Conservation (phyloP, 129 eudicot species). For the Artemisia argyi region DNA sequence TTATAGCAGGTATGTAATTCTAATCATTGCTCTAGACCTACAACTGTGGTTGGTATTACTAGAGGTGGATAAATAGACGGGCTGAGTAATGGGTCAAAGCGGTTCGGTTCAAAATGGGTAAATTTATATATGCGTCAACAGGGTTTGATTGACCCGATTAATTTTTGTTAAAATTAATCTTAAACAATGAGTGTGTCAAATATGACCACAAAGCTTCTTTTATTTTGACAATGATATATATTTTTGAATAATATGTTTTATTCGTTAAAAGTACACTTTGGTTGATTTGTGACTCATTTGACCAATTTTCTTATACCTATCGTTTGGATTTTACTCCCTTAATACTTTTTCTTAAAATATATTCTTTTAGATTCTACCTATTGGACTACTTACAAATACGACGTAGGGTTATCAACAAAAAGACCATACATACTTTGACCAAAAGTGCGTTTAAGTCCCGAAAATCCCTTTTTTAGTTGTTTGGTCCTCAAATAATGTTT, state of each 20-base stretch:
- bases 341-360: not conserved
- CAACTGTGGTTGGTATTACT: not conserved
- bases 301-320: not conserved
- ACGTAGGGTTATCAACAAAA: too few species aligned
- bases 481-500: too few species aligned
- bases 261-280: not conserved
- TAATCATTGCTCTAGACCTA: conserved; percentile 7
- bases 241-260: not conserved
- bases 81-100: not conserved
- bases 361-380: not conserved
- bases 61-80: not conserved
- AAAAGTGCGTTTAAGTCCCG: too few species aligned
- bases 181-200: not conserved
- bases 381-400: not conserved
- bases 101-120: not conserved
- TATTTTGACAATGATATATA: not conserved
- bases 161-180: not conserved
- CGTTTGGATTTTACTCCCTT: not conserved
- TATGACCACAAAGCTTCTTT: not conserved
- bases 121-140: not conserved
- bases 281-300: not conserved
- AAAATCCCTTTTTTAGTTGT: too few species aligned
- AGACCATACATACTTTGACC: too few species aligned
- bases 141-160: not conserved
- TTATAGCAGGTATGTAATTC: conserved; percentile 74